Evolutionary conservation across 805 yeast species (phyloP).

Genomic region (Groenewaldozyma tartarivorans): DNA sequence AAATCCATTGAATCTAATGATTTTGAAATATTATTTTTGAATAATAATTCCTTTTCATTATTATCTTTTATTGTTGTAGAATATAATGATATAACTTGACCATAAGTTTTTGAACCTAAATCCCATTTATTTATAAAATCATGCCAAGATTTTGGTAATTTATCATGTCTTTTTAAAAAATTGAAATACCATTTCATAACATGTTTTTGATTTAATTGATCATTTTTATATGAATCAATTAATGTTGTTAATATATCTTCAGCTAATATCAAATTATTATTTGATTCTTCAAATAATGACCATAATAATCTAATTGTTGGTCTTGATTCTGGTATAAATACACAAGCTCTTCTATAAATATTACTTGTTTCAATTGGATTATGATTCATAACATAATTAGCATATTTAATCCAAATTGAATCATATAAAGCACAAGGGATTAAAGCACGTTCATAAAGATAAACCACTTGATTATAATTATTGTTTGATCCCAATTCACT

Average conservation of each 20-base stretch:
- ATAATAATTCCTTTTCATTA: neutral
- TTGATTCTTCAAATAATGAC: conserved; percentile 27
- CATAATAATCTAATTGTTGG: conserved; percentile 25
- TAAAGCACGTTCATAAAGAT: conserved; percentile 63
- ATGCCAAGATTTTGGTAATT: neutral
- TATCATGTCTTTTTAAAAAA: neutral
- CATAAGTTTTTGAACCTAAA: neutral
- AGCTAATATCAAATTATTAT: conserved; percentile 20
- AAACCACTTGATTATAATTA: conserved; percentile 25
- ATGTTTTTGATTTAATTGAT: neutral
- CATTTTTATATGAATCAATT: conserved; percentile 3
- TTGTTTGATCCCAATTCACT: conserved; percentile 6
- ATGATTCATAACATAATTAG: conserved; percentile 34
- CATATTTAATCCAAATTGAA: conserved; percentile 61
- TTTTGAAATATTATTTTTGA: neutral
- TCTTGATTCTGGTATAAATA: conserved; percentile 23
- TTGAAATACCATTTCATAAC: conserved; percentile 1
- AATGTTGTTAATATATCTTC: conserved; percentile 20
- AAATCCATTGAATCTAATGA: neutral
- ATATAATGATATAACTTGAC: conserved; percentile 1
- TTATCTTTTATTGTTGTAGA: neutral
- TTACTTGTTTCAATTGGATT: conserved; percentile 29
- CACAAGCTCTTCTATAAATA: conserved; percentile 43
- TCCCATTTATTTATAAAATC: neutral
- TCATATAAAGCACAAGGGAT: conserved; percentile 44